Percentiles rank a stretch among this genome's conserved stretches.
Conservation (phyloP, 2,329 filamentous ascomycete genomes). For the Aspergillus sp. region DNA sequence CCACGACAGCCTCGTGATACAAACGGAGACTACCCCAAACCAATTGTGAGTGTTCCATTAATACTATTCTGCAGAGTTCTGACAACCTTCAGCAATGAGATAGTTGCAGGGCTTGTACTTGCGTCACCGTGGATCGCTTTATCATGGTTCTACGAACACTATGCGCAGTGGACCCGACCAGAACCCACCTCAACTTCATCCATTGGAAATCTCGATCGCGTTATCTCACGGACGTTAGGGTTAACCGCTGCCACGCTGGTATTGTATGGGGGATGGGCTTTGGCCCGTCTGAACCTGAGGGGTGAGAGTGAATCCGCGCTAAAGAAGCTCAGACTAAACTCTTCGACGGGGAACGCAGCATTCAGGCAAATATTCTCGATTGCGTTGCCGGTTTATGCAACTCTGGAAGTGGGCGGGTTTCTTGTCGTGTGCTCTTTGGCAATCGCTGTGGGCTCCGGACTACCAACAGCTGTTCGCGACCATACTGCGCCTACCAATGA, state of each 20-base stretch:
- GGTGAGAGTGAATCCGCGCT: slow-evolving; percentile 4
- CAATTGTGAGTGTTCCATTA: neutral
- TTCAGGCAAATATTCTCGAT: slow-evolving; percentile 42
- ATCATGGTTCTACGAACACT: slow-evolving; percentile 36
- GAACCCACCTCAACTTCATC: slow-evolving; percentile 8
- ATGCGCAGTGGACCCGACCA: slow-evolving; percentile 18
- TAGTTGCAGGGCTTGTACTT: slow-evolving; percentile 50
- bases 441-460: slow-evolving; percentile 46
- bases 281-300: slow-evolving; percentile 19
- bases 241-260: slow-evolving; percentile 34
- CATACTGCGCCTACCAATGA: slow-evolving; percentile 10
- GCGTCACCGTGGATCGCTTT: slow-evolving; percentile 37
- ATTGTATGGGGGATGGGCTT: slow-evolving; percentile 29
- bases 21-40: neutral
- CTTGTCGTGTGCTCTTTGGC: slow-evolving; percentile 54
- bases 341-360: slow-evolving; percentile 19
- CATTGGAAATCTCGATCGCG: slow-evolving; percentile 18
- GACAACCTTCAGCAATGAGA: slow-evolving; percentile 40
- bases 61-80: neutral
- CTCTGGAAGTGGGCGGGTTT: slow-evolving; percentile 55
- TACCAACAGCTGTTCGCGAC: slow-evolving; percentile 32
- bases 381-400: slow-evolving; percentile 56
- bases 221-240: slow-evolving; percentile 23
- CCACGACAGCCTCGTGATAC: neutral
- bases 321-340: slow-evolving; percentile 21